Percentiles rank a stretch among this genome's conserved stretches.
Conservation (phyloP, 805 yeast species). For the Nakazawaea anatomiae region DNA sequence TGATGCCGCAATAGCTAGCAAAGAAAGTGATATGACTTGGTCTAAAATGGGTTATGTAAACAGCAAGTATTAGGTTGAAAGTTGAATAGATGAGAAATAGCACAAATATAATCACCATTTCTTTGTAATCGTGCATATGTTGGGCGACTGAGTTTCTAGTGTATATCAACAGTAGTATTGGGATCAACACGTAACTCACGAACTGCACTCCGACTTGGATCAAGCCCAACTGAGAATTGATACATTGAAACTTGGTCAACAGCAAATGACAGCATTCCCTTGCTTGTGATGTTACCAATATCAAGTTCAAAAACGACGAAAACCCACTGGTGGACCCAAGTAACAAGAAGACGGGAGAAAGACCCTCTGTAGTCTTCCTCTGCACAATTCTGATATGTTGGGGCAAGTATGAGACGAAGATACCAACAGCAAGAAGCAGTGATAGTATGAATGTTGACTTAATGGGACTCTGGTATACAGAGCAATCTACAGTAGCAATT, state of each 20-base stretch:
- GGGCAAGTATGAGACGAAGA: constrained; percentile 66
- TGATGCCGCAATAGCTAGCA: constrained; percentile 59
- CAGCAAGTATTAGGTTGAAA: constrained; percentile 27
- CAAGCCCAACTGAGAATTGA: constrained; percentile 59
- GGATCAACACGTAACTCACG: constrained; percentile 49
- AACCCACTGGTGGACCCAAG: constrained; percentile 68
- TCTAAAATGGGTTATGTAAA: constrained; percentile 18
- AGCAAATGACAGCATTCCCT: constrained; percentile 49
- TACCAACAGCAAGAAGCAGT: constrained; percentile 54
- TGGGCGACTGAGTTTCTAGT: constrained; percentile 42
- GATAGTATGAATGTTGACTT: constrained; percentile 42
- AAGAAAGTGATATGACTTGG: constrained; percentile 22
- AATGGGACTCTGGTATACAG: constrained; percentile 44
- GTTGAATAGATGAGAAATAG: constrained; percentile 32
- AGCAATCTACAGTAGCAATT: constrained; percentile 22
- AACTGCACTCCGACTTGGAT: constrained; percentile 64
- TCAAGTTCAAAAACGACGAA: constrained; percentile 60
- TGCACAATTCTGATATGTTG: constrained; percentile 58
- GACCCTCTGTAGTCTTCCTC: constrained; percentile 67
- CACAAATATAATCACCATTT: constrained; percentile 34
- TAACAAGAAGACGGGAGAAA: constrained; percentile 65
- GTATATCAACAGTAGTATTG: constrained; percentile 45
- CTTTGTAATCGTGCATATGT: constrained; percentile 36
- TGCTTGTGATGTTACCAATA: constrained; percentile 55
- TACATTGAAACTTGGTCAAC: constrained; percentile 49